Evolutionary conservation across 257 asterid genomes (phyloP).

Genomic region (Solanum raphanifolium): DNA sequence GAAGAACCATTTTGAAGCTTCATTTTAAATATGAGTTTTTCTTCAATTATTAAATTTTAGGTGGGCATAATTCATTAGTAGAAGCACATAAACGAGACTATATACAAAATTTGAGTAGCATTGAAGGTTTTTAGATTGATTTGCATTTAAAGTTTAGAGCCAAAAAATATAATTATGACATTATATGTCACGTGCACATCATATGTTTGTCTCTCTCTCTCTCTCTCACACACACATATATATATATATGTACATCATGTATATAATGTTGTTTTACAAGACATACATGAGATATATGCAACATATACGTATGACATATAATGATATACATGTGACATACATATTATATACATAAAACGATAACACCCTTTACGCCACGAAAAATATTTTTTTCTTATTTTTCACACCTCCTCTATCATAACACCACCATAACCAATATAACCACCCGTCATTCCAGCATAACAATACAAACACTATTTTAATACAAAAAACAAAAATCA

Average conservation of each 20-base stretch:
- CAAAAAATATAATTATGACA: too few species aligned
- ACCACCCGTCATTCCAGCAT: neutral
- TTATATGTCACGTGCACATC: too few species aligned
- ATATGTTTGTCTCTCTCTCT: too few species aligned
- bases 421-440: neutral
- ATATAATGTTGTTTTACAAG: too few species aligned
- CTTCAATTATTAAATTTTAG: neutral
- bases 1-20: neutral
- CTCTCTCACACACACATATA: too few species aligned
- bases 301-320: neutral
- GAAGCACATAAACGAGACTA: neutral
- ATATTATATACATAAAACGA: neutral
- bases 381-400: neutral
- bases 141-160: neutral
- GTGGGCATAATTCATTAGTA: neutral
- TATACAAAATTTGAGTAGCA: neutral
- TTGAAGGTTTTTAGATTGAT: neutral
- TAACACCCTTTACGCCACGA: neutral
- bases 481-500: too few species aligned
- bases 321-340: neutral
- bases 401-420: neutral
- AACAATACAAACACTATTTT: neutral
- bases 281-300: too few species aligned
- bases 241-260: too few species aligned
- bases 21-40: too few species aligned